Conservation (phyloP, 2,329 filamentous ascomycete species). For the Macrophomina tecta region DNA sequence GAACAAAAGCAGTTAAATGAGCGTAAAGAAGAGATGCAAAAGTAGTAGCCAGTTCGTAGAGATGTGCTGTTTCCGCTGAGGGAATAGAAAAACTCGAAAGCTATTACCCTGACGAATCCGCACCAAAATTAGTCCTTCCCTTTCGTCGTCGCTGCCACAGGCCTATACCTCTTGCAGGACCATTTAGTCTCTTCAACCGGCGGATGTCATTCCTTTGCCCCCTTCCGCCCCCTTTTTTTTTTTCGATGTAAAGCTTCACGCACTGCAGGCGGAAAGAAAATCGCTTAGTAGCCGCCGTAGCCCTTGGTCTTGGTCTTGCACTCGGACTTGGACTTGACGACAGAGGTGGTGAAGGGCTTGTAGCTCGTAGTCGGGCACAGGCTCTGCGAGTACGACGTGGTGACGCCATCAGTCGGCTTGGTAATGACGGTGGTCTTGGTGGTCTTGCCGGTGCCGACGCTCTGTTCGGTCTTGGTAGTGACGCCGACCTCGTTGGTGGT, state of each 20-base stretch:
- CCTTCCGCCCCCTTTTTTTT: neutral
- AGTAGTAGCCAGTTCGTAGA: too few species aligned
- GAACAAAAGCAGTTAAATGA: too few species aligned
- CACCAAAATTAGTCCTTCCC: too few species aligned
- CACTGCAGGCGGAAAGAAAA: neutral
- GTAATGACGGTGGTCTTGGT: constrained; percentile 32
- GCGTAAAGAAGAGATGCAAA: too few species aligned
- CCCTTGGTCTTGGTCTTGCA: constrained; percentile 33
- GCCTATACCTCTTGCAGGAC: too few species aligned
- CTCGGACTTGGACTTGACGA: constrained; percentile 33
- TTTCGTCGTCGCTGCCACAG: too few species aligned
- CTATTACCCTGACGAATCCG: too few species aligned
- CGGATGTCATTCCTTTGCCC: too few species aligned
- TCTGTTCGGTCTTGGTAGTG: neutral
- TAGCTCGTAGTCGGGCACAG: constrained; percentile 33
- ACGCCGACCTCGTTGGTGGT: constrained; percentile 31
- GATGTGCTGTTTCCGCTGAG: too few species aligned
- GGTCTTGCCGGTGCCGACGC: neutral
- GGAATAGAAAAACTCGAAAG: too few species aligned
- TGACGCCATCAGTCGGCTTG: constrained; percentile 30
- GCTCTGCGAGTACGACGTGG: constrained; percentile 28
- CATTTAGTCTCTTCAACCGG: too few species aligned
- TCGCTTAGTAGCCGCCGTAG: constrained; percentile 20
- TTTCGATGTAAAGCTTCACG: neutral
- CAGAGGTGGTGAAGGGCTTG: constrained; percentile 32